phyloP scores from a whole-genome alignment of 768 basidiomycete species.

The Hebeloma cylindrosporum region DNA sequence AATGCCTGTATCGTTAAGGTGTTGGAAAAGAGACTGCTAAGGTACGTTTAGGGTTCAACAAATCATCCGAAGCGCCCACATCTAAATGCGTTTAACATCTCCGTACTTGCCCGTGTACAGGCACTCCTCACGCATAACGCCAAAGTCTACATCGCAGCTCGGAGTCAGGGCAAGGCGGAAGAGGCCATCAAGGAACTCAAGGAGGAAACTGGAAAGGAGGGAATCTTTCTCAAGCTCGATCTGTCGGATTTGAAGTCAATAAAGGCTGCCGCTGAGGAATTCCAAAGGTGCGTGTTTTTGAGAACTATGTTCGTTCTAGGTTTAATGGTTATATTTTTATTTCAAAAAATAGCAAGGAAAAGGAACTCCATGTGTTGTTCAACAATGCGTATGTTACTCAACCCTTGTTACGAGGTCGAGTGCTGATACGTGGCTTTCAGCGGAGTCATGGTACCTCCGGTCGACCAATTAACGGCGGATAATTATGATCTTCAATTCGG shows the following conservation, averaged over 20 bases:
- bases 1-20: constrained; percentile 24
- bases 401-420: not conserved
- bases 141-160: constrained; percentile 52
- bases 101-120: constrained; percentile 19
- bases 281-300: constrained; percentile 22
- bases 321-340: not conserved
- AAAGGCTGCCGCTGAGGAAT: constrained; percentile 41
- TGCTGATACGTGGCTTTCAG: constrained; percentile 8
- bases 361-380: constrained; percentile 44
- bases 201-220: constrained; percentile 40
- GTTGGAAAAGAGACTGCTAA: constrained; percentile 51
- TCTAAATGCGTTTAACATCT: no score
- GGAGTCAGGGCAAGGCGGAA: constrained; percentile 38
- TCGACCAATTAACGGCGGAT: constrained; percentile 42
- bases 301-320: not conserved
- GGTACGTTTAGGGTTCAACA: constrained; percentile 20
- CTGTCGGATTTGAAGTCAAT: constrained; percentile 42
- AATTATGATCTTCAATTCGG: constrained; percentile 62
- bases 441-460: constrained; percentile 41
- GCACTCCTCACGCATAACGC: constrained; percentile 44
- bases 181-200: constrained; percentile 41
- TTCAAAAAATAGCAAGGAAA: constrained; percentile 46
- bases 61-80: no score
- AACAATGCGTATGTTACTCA: constrained; percentile 44
- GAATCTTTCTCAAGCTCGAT: constrained; percentile 44